Evolutionary conservation across 495 filamentous ascomycete genomes (phyloP), one percentile per base, ranked within the genome.

Genomic region (Astrocystis sublimbata): DNA sequence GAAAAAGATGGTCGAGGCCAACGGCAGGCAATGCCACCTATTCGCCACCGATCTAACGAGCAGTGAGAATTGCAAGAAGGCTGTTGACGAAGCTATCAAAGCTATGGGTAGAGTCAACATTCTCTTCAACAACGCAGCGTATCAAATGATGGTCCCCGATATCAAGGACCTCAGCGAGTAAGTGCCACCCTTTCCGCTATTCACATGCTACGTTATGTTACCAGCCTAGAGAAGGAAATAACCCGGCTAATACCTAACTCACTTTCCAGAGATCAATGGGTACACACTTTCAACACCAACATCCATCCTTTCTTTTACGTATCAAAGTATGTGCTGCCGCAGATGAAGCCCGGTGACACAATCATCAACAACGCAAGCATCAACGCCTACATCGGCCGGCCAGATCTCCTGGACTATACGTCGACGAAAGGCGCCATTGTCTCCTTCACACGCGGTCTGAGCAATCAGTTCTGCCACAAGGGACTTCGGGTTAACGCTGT

Each of bases 311-410:
- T 82, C 71, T 91, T 88, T 75, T 90, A 85, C 72, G 78, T 96
- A 28, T 81, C 90, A 62, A 94, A 96, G 73, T 92, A 93, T 71
- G 76, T 79, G 17, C 78, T 93, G 23, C 87, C 85, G 1, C 88
- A 92, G 74, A 87, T 96, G 85, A 85, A 85, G 71, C 73, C 74
- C n/a, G 91, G 91, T 35, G 82, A 84, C 57, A 88, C 85, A 23
- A 92, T 96, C 71, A 92, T 94, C 79, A 93, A 93, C 74, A 91
- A 89, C 74, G 87, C 89, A 46, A 81, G 75, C 61, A 90, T 94
- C 58, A 94, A 94, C 74, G 88, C 87, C 31, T 96, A 93, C 78
- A 85, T 91, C 62, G 90, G 90, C 33, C 88, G 89, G 13, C 87
- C 87, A 0, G 90, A 94, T 68, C 83, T 96, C 1, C 83, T 96